These are phyloP conservation scores for Populus hybrid DNA, from an alignment of 441 rosid species.

Conservation along the genomic window DNA sequence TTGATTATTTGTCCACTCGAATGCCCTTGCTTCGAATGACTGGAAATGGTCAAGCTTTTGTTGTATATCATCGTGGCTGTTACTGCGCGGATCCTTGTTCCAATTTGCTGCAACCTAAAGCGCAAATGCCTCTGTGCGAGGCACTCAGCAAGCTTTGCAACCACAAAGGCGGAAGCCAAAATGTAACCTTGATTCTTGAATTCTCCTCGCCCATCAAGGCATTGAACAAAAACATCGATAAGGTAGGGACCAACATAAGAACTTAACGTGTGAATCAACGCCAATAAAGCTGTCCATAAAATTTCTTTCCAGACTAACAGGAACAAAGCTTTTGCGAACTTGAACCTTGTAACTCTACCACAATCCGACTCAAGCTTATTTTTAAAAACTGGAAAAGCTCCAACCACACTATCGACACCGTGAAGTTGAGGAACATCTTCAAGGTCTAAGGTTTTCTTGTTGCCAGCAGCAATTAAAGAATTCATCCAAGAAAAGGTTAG, in stretches of 20 bases:
- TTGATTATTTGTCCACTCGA: constrained; percentile 49
- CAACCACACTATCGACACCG: too few relatives aligned
- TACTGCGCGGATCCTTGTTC: background rate
- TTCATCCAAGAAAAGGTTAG: constrained; percentile 75
- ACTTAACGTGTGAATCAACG: constrained; percentile 34
- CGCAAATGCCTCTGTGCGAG: background rate
- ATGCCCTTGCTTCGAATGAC: constrained; percentile 37
- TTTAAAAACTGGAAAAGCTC: too few relatives aligned
- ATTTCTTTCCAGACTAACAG: constrained; percentile 48
- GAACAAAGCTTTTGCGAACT: constrained; percentile 30
- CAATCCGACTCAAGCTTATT: too few relatives aligned
- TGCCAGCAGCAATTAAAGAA: constrained; percentile 62
- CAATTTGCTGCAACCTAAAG: background rate
- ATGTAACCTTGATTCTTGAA: constrained; percentile 44
- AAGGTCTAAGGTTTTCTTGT: constrained; percentile 71
- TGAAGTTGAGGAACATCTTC: constrained; percentile 82
- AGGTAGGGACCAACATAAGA: constrained; percentile 61
- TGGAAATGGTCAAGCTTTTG: constrained; percentile 39
- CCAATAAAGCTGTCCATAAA: constrained; percentile 37
- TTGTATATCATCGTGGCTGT: background rate
- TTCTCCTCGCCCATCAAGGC: constrained; percentile 50
- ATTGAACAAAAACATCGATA: constrained; percentile 71
- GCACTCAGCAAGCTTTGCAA: constrained; percentile 4
- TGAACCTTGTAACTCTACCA: background rate
- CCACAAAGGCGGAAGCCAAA: constrained; percentile 32